A percentile compares a stretch with the other conserved stretches of the same genome.
Evolutionary conservation across 2,329 filamentous ascomycete genomes (phyloP).

Genomic region (Pyrenochaeta sp.): DNA sequence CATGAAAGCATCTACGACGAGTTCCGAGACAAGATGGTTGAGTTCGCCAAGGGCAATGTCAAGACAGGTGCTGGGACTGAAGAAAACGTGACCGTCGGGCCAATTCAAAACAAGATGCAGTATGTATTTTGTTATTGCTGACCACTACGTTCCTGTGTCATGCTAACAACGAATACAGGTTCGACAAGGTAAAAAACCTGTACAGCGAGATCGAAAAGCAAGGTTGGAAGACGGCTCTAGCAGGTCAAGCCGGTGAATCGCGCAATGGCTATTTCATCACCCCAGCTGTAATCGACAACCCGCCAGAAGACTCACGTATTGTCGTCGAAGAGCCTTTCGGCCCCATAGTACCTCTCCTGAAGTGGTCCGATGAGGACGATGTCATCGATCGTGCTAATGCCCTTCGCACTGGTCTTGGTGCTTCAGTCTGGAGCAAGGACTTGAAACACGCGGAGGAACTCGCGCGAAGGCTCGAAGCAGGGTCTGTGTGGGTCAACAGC

Average conservation of each 20-base stretch:
- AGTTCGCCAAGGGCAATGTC: constrained; percentile 52
- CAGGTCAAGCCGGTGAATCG: constrained; percentile 36
- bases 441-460: constrained; percentile 53
- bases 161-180: constrained; percentile 36
- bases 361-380: constrained; percentile 64
- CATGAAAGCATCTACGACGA: constrained; percentile 43
- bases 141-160: neutral
- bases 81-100: constrained; percentile 38
- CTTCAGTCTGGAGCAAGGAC: constrained; percentile 55
- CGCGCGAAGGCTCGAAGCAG: constrained; percentile 56
- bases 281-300: constrained; percentile 66
- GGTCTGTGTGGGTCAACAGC: constrained; percentile 59
- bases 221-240: constrained; percentile 61
- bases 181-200: constrained; percentile 64
- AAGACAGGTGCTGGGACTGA: constrained; percentile 41
- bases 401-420: constrained; percentile 58
- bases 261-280: constrained; percentile 63
- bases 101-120: constrained; percentile 33
- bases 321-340: constrained; percentile 69
- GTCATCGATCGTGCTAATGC: constrained; percentile 57
- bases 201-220: constrained; percentile 62
- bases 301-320: constrained; percentile 62
- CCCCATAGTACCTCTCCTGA: constrained; percentile 69
- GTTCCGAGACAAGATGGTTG: constrained; percentile 49
- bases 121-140: constrained; percentile 3